phyloP scores from a whole-genome alignment of 768 basidiomycete genomes.

The Candolleomyces aberdarensis region DNA sequence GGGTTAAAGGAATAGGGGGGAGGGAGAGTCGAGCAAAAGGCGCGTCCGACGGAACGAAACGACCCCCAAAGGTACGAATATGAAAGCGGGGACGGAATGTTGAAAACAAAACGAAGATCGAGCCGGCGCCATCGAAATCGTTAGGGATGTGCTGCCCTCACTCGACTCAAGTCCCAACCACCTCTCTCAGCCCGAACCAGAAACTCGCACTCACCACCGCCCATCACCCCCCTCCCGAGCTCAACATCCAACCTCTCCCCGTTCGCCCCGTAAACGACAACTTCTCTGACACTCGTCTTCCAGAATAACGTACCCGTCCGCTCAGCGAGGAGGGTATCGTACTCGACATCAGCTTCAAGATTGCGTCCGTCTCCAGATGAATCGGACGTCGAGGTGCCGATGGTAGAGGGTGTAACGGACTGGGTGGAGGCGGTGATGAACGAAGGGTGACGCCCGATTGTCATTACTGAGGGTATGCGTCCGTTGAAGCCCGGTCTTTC shows the following conservation, averaged over 20 bases:
- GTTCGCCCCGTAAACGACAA: conserved; percentile 55
- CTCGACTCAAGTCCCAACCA: too few relatives aligned
- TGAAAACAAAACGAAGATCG: too few relatives aligned
- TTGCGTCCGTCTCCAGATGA: conserved; percentile 38
- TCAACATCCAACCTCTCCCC: conserved; percentile 36
- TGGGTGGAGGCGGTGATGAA: not conserved
- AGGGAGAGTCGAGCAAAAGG: too few relatives aligned
- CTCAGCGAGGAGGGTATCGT: conserved; percentile 43
- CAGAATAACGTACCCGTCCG: conserved; percentile 50
- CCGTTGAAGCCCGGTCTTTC: conserved; percentile 58
- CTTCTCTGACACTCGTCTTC: conserved; percentile 54
- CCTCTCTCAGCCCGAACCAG: too few relatives aligned
- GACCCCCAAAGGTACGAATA: too few relatives aligned
- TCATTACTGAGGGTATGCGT: conserved; percentile 55
- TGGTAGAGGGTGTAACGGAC: conserved; percentile 25
- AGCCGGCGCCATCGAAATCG: too few relatives aligned
- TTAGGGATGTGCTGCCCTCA: too few relatives aligned
- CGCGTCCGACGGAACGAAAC: too few relatives aligned
- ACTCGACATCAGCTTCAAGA: conserved; percentile 49
- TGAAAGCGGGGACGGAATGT: too few relatives aligned
- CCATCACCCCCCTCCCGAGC: conserved; percentile 39
- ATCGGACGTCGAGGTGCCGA: conserved; percentile 18
- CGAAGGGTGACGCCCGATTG: conserved; percentile 66
- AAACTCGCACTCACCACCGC: conserved; percentile 19
- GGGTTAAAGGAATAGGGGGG: too few relatives aligned